Conservation (phyloP, 2,329 filamentous ascomycete genomes). For the Penicillium sp. region DNA sequence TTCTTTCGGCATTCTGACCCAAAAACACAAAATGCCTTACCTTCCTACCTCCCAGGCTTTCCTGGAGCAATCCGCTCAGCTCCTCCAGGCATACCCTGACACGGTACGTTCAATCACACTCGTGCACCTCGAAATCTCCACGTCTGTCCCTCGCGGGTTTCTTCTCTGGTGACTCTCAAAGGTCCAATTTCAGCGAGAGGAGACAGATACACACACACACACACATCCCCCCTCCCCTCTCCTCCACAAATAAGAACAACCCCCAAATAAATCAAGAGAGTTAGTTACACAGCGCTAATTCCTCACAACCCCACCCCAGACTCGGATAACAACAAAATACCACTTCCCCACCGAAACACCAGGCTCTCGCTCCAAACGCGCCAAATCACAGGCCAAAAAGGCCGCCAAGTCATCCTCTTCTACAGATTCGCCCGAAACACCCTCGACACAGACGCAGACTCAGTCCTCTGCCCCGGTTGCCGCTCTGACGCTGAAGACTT, state of each 20-base stretch:
- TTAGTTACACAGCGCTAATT: too few relatives aligned
- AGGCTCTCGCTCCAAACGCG: constrained; percentile 22
- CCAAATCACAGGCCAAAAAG: constrained; percentile 26
- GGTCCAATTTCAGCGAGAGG: too few relatives aligned
- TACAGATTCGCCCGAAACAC: constrained; percentile 1
- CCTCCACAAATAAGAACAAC: not conserved
- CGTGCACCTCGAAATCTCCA: not conserved
- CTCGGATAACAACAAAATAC: constrained; percentile 89
- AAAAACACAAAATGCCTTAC: constrained; percentile 58
- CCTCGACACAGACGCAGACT: constrained; percentile 36
- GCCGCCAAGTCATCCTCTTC: constrained; percentile 2
- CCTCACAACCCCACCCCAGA: constrained; percentile 48
- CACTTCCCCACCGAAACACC: constrained; percentile 48
- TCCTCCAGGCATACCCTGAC: constrained; percentile 78
- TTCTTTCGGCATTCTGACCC: too few relatives aligned
- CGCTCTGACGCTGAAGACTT: constrained; percentile 79
- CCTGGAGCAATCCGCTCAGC: constrained; percentile 78
- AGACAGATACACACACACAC: not conserved
- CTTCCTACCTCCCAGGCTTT: constrained; percentile 81
- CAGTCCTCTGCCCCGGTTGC: constrained; percentile 61
- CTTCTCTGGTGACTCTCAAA: too few relatives aligned
- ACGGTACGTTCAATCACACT: constrained; percentile 53
- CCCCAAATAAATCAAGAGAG: constrained; percentile 1
- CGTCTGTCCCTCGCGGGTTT: too few relatives aligned
- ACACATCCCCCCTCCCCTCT: constrained; percentile 3